A percentile compares a stretch with the other conserved stretches of the same genome.
phyloP scores from a whole-genome alignment of 768 basidiomycete genomes.

The Kockovaella imperatae region DNA sequence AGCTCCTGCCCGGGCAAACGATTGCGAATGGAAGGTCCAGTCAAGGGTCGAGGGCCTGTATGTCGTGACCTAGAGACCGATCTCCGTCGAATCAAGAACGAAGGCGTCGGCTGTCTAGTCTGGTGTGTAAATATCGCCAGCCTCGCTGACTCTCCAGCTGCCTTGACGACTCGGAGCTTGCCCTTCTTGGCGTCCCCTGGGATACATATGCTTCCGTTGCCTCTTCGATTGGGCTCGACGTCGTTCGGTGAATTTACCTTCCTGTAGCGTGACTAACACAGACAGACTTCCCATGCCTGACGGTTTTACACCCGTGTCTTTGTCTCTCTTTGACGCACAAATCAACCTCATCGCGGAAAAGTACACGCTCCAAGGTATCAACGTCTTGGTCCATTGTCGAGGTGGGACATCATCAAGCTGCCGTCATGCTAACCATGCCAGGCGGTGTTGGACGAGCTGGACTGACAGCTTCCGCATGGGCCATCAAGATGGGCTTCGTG shows the following conservation, averaged over 20 bases:
- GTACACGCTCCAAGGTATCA: slow-evolving; percentile 66
- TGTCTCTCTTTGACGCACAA: slow-evolving; percentile 58
- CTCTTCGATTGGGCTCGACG: slow-evolving; percentile 60
- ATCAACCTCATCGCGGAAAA: slow-evolving; percentile 58
- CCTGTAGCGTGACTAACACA: slow-evolving; percentile 1
- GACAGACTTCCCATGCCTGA: slow-evolving; percentile 76
- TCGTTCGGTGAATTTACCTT: slow-evolving; percentile 57
- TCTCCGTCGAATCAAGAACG: slow-evolving; percentile 61
- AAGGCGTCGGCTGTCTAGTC: slow-evolving; percentile 69
- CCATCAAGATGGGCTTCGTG: slow-evolving; percentile 82
- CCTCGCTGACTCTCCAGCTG: slow-evolving; percentile 51
- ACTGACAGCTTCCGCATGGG: slow-evolving; percentile 84
- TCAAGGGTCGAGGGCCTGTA: slow-evolving; percentile 70
- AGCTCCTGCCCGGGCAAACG: slow-evolving; percentile 96
- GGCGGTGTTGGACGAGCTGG: slow-evolving; percentile 85
- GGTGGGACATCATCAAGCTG: too few relatives aligned
- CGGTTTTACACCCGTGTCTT: slow-evolving; percentile 65
- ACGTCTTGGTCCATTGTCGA: slow-evolving; percentile 79
- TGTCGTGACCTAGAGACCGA: slow-evolving; percentile 75
- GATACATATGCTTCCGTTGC: slow-evolving; percentile 62
- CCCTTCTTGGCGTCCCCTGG: slow-evolving; percentile 82
- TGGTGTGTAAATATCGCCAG: slow-evolving; percentile 61
- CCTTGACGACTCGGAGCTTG: slow-evolving; percentile 74
- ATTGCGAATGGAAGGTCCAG: slow-evolving; percentile 58
- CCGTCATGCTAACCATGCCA: slow-evolving; percentile 3